Evolutionary conservation across 805 yeast species (phyloP), one percentile per base, ranked within the genome.

Genomic region (Kockiozyma suomiensis): DNA sequence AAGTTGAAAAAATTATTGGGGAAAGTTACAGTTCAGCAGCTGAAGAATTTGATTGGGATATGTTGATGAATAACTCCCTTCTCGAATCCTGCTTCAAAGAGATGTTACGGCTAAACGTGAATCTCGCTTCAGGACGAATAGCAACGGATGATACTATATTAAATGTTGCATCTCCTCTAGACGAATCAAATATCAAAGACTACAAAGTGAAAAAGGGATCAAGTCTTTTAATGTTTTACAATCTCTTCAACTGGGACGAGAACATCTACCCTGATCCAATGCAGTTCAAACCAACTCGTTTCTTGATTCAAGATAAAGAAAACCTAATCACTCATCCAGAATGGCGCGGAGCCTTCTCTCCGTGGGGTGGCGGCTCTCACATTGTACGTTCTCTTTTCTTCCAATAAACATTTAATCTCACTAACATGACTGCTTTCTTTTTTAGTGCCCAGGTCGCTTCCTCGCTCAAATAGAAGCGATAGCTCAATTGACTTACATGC

Each of bases 321-420:
- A 35, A 25, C 1, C 13, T 55, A 21, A 32, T 56, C 28, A 37
- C n/a, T 1, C 42, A 51, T 13, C 48, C 56, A 1, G 62, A 47
- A 25, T 40, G 57, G 64, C 48, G 50, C 19, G 33, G 10, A 6
- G 30, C 62, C 4, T 60, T 38, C 43, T 25, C 32, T 15, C 59
- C 64, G 1, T 62, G 57, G 58, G 66, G 66, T 13, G 64, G 64
- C 30, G 66, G 66, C 4, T 19, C 40, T 10, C 56, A 55, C 25
- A 51, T 56, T n/a, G 58, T 56, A 50, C 4, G 59, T 30, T 10
- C 10, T 30, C 33, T 10, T 25, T n/a, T 23, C 25, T 6, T 15
- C 26, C n/a, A 28, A 10, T 23, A 3, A 4, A 21, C 23, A 30
- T 41, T 5, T 33, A n/a, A 7, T 1, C 15, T 48, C n/a, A 6